phyloP scores from a whole-genome alignment of 108 stramenopile species.

The Schizochytrium sp. region DNA sequence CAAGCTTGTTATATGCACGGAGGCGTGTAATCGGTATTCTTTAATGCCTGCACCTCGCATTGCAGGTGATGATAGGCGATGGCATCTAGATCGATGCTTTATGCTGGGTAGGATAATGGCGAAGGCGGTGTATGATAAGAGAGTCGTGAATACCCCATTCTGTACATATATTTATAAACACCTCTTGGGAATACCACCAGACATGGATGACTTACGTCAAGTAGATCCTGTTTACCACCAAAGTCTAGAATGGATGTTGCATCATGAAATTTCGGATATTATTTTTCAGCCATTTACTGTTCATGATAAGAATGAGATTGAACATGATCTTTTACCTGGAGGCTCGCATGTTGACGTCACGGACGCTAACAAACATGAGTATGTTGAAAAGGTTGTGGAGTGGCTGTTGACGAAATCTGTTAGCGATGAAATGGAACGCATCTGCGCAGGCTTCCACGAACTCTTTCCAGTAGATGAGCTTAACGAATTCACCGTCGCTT shows the following conservation, averaged over 20 bases:
- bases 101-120: constrained; percentile 28
- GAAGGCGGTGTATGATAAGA: constrained; percentile 49
- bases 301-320: constrained; percentile 61
- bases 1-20: neutral
- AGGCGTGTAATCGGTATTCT: neutral
- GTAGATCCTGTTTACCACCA: constrained; percentile 63
- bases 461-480: constrained; percentile 64
- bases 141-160: constrained; percentile 47
- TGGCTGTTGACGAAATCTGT: constrained; percentile 62
- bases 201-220: constrained; percentile 58
- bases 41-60: neutral
- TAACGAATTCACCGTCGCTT: constrained; percentile 62
- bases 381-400: constrained; percentile 66
- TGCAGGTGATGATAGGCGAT: neutral
- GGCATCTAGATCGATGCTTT: neutral
- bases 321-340: constrained; percentile 37
- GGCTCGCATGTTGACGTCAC: constrained; percentile 66
- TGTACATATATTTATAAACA: constrained; percentile 60
- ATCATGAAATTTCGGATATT: constrained; percentile 67
- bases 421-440: constrained; percentile 62
- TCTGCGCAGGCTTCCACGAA: constrained; percentile 65
- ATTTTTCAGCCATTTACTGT: constrained; percentile 67
- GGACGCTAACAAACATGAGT: constrained; percentile 72
- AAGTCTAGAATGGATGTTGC: constrained; percentile 72
- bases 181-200: neutral